Evolutionary conservation across 345 rosid species (phyloP), one percentile per base, ranked within the genome.

Genomic region (Limnanthes douglasii): DNA sequence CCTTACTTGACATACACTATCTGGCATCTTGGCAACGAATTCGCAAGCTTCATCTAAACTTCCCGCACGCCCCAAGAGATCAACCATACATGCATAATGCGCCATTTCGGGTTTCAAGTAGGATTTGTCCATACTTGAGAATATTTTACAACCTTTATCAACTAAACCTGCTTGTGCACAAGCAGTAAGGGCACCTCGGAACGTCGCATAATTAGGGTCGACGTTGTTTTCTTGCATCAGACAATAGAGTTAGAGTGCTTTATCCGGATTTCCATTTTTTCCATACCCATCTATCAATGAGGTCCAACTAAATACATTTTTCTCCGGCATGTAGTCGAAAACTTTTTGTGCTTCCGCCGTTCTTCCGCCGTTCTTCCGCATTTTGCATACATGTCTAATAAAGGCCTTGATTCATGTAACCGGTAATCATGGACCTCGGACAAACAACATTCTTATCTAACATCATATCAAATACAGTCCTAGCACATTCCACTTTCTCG

Each of bases 281-380:
- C 95, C 97, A 36, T 67, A 79, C n/a, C 97, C 97, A 70, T 76
- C 97, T 14, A 88, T 83, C 95, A 88, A 65, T 1, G 95, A 88
- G 34, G 93, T 75, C 97, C 97, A 88, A 0, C 93, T 65, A 60
- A 83, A 78, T 17, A 88, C 90, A 31, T 79, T 88, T 61, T 44
- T 84, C 44, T 63, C 54, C 10, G 53, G 54, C 90, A 83, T 79
- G 49, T 53, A 27, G 15, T 75, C 64, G 34, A 88, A 88, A 32
- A 68, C 41, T 34, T 59, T 66, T 30, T 68, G 44, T 8, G 86
- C 90, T 49, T 83, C 73, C 27, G 61, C 62, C 5, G 64, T n/a
- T n/a, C n/a, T n/a, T n/a, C n/a, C n/a, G n/a, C n/a, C n/a, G n/a
- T 53, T 43, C 61, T 74, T 18, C 95, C 97, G 28, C 86, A 79